Evolutionary conservation across 805 yeast species (phyloP).

Genomic region (Pichia pseudocactophila): DNA sequence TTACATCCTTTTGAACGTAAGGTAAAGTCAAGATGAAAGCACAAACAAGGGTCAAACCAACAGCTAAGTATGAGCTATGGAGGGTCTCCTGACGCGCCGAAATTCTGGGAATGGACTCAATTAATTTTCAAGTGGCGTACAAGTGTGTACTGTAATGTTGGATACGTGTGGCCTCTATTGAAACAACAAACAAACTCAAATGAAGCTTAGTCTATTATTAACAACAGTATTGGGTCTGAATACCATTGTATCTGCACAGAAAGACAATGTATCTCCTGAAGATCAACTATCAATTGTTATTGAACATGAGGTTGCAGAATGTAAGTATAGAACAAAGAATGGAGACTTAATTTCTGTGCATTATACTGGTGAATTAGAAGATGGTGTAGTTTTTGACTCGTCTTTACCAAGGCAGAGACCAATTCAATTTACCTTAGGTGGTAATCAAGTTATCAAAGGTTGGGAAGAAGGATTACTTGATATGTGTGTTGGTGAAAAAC

Average conservation of each 20-base stretch:
- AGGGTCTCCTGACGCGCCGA: too few relatives aligned
- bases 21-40: too few relatives aligned
- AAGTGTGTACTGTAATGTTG: too few relatives aligned
- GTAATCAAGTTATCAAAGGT: constrained; percentile 74
- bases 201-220: not conserved
- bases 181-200: not conserved
- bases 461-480: constrained; percentile 83
- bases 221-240: not conserved
- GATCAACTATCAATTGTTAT: constrained; percentile 26
- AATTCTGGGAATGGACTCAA: too few relatives aligned
- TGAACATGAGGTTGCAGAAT: constrained; percentile 40
- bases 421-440: constrained; percentile 62
- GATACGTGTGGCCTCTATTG: too few relatives aligned
- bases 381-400: constrained; percentile 70
- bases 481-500: constrained; percentile 85
- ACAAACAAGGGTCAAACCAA: too few relatives aligned
- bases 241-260: not conserved
- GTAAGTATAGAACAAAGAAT: constrained; percentile 45
- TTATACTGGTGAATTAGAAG: constrained; percentile 62
- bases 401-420: constrained; percentile 60
- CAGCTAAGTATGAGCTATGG: too few relatives aligned
- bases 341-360: constrained; percentile 74
- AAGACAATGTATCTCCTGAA: not conserved
- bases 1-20: too few relatives aligned
- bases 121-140: too few relatives aligned